Percentiles rank a stretch among this genome's conserved stretches.
These are phyloP conservation scores for Nematodospora valgi DNA, from an alignment of 805 yeast genomes.

Conservation along the genomic window DNA sequence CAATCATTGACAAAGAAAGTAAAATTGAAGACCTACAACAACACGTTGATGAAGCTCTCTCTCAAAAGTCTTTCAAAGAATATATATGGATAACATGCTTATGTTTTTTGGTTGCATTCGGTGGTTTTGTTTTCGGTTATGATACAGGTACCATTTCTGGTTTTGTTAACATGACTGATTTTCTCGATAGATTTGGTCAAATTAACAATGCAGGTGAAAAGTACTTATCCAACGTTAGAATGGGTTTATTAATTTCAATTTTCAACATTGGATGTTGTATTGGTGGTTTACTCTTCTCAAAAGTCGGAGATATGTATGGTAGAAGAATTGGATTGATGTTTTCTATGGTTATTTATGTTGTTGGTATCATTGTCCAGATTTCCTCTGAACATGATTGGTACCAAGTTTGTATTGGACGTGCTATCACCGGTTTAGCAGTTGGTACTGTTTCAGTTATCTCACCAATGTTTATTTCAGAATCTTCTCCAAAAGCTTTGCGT, in stretches of 20 bases:
- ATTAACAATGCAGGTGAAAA: slow-evolving; percentile 34
- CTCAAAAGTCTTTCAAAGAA: slow-evolving; percentile 31
- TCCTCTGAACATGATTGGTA: slow-evolving; percentile 54
- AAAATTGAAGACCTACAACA: slow-evolving; percentile 11
- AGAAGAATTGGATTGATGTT: slow-evolving; percentile 55
- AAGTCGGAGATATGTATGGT: slow-evolving; percentile 56
- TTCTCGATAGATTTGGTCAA: slow-evolving; percentile 51
- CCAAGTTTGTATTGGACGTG: slow-evolving; percentile 63
- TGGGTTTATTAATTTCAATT: slow-evolving; percentile 51
- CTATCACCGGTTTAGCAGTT: slow-evolving; percentile 66
- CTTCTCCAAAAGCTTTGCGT: slow-evolving; percentile 67
- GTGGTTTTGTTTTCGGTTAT: slow-evolving; percentile 77
- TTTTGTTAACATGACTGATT: slow-evolving; percentile 62
- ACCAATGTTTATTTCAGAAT: slow-evolving; percentile 65
- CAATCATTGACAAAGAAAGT: slow-evolving; percentile 22
- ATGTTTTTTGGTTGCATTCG: slow-evolving; percentile 64
- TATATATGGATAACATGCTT: slow-evolving; percentile 31
- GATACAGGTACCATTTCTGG: slow-evolving; percentile 80
- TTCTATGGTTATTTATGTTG: slow-evolving; percentile 53
- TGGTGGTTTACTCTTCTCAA: slow-evolving; percentile 62
- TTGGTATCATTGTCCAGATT: slow-evolving; percentile 62
- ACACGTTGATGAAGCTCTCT: slow-evolving; percentile 1
- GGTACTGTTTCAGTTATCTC: slow-evolving; percentile 70
- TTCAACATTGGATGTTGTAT: slow-evolving; percentile 72
- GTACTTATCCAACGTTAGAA: slow-evolving; percentile 43